A percentile compares a stretch with the other conserved stretches of the same genome.
phyloP scores from a whole-genome alignment of 2,329 filamentous ascomycete genomes.

The Clonostachys solani region DNA sequence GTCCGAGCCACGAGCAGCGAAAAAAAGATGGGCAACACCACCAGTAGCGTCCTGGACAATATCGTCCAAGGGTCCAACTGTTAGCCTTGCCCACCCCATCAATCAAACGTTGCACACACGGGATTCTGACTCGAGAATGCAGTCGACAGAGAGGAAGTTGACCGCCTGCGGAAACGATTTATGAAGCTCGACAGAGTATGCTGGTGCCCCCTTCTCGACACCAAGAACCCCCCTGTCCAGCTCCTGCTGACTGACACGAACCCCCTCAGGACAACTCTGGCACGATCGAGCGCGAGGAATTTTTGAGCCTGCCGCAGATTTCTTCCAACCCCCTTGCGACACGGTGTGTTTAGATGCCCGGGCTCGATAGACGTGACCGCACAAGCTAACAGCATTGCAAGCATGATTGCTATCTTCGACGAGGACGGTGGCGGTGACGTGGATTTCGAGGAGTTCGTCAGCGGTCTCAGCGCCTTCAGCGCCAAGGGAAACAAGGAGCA shows the following conservation, averaged over 20 bases:
- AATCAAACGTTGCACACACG: not conserved
- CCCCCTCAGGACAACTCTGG: slow-evolving; percentile 81
- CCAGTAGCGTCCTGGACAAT: slow-evolving; percentile 79
- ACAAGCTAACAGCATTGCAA: slow-evolving; percentile 22
- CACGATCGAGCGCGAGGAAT: slow-evolving; percentile 97
- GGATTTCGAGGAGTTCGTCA: slow-evolving; percentile 98
- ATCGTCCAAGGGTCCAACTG: slow-evolving; percentile 97
- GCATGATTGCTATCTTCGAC: slow-evolving; percentile 99
- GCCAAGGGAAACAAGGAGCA: slow-evolving; percentile 99
- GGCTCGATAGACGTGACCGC: not conserved
- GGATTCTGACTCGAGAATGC: not conserved
- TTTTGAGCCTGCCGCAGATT: slow-evolving; percentile 94
- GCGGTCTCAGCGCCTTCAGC: slow-evolving; percentile 90
- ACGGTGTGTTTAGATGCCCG: slow-evolving; percentile 50
- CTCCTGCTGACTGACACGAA: not conserved
- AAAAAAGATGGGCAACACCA: slow-evolving; percentile 59
- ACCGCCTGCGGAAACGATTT: slow-evolving; percentile 91
- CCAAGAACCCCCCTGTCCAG: not conserved
- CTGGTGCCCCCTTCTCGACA: not conserved
- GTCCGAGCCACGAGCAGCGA: slow-evolving; percentile 4
- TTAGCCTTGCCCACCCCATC: slow-evolving; percentile 31
- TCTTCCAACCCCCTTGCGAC: slow-evolving; percentile 96
- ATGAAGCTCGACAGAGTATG: slow-evolving; percentile 98
- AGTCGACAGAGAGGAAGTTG: slow-evolving; percentile 98
- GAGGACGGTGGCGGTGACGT: slow-evolving; percentile 97